Evolutionary conservation across 805 yeast species (phyloP), one percentile per base, ranked within the genome.

Genomic region (Cyberlindnera nakhonratchasimensis): DNA sequence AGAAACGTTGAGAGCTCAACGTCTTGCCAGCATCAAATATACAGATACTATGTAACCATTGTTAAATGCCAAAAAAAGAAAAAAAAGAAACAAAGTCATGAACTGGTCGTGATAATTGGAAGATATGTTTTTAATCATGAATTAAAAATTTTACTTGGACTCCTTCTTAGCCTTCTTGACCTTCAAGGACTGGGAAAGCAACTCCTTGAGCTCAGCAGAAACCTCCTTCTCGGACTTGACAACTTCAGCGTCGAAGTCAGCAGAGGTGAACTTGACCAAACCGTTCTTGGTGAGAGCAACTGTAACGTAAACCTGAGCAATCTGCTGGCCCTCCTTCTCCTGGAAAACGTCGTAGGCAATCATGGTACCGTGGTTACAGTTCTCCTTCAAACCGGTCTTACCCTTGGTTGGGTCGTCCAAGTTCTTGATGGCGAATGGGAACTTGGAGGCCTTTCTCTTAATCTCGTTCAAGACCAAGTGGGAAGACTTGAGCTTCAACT

Each of bases 201-300:
- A 64, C 37, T 50, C 48, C 47, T 66, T 65, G 41, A 65, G 52
- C 58, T 75, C 80, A 54, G 76, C 79, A 36, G 70, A 62, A 39
- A 80, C 63, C 54, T 64, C 65, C 69, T 80, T 77, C 22, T 79
- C 82, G 40, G 82, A 66, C 58, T 75, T 69, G 64, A 80, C 70
- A 43, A 69, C 62, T 31, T 57, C 64, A 7, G 64, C 61, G 46
- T 75, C 70, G 48, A 82, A 75, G 42, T 70, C 62, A 16, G 86
- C 77, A 16, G 72, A 59, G 37, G 89, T 75, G 55, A 79, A 71
- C 66, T 76, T 80, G 53, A 81, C 77, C 54, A 79, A 67, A 38
- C 91, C 91, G 54, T 77, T 77, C 66, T 79, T 79, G 61, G 89
- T 83, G 55, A 85, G 63, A 26, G 84, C 89, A 56, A 84, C 75